These are phyloP conservation scores for Zelonia costaricensis DNA, from an alignment of 208 protist species.

Conservation along the genomic window DNA sequence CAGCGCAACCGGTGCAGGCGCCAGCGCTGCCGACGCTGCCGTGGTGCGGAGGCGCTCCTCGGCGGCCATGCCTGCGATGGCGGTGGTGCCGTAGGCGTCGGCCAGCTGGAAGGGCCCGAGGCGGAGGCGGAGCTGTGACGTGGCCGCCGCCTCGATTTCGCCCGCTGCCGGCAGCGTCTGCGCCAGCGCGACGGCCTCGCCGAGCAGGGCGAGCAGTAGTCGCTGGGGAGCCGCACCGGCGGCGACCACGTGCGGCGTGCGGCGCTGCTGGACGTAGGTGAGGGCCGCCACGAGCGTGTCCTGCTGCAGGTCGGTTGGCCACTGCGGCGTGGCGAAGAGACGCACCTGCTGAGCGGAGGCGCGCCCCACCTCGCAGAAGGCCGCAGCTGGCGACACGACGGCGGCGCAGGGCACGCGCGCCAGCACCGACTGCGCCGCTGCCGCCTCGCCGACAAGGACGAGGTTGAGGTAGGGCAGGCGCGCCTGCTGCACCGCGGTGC, in stretches of 20 bases:
- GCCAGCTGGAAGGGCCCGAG: constrained; percentile 52
- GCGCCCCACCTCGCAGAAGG: constrained; percentile 25
- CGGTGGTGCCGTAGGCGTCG: constrained; percentile 45
- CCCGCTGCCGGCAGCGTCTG: constrained; percentile 21
- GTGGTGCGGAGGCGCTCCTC: constrained; percentile 9
- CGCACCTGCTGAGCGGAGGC: constrained; percentile 67
- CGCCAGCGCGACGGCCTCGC: constrained; percentile 40
- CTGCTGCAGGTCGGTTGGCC: constrained; percentile 43
- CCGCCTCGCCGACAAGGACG: constrained; percentile 57
- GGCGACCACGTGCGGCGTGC: constrained; percentile 53
- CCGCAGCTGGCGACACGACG: constrained; percentile 47
- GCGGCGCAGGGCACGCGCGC: constrained; percentile 39
- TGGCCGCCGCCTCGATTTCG: constrained; percentile 46
- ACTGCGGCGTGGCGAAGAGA: constrained; percentile 42
- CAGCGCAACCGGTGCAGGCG: constrained; percentile 1
- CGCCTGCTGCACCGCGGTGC: constrained; percentile 8
- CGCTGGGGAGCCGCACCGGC: constrained; percentile 34
- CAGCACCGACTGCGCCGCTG: constrained; percentile 28
- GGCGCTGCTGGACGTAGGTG: constrained; percentile 46
- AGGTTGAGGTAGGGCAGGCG: constrained; percentile 30
- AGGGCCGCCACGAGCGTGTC: constrained; percentile 53
- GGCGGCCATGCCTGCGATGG: constrained; percentile 38
- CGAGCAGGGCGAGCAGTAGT: constrained; percentile 44
- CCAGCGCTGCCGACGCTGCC: background rate
- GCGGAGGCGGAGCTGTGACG: constrained; percentile 39